phyloP scores from a whole-genome alignment of 2,329 filamentous ascomycete species.

The Calonectria hongkongensis region DNA sequence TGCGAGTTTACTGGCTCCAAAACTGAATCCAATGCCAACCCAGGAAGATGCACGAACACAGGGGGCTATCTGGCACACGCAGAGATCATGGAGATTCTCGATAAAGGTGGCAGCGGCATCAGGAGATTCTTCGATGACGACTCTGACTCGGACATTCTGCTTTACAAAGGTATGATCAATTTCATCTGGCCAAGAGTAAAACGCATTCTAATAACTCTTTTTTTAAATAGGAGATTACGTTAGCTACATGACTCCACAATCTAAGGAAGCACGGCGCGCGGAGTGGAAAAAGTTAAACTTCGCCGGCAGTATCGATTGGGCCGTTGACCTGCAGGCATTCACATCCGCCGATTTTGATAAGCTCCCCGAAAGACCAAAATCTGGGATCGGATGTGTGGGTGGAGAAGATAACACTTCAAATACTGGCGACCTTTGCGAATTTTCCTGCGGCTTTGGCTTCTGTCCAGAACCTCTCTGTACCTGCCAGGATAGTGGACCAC shows the following conservation, averaged over 20 bases:
- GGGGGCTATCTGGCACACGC: constrained; percentile 33
- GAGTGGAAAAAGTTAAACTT: constrained; percentile 29
- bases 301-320: constrained; percentile 35
- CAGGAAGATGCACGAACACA: constrained; percentile 30
- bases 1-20: constrained; percentile 38
- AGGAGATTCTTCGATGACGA: background rate
- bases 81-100: constrained; percentile 33
- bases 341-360: background rate
- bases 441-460: background rate
- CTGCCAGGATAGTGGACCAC: background rate
- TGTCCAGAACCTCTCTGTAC: background rate
- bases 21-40: constrained; percentile 11
- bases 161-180: constrained; percentile 6
- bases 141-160: background rate
- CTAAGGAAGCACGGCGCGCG: background rate
- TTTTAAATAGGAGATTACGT: constrained; percentile 3
- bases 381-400: background rate
- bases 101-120: background rate
- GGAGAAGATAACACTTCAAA: background rate
- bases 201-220: too few species aligned
- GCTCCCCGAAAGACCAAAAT: background rate
- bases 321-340: constrained; percentile 29
- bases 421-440: background rate
- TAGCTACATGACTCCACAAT: background rate
- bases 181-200: too few species aligned